Percentiles rank a stretch among this genome's conserved stretches.
These are phyloP conservation scores for Termitomyces sp. DNA, from an alignment of 1,284 basidiomycete genomes.

Conservation along the genomic window DNA sequence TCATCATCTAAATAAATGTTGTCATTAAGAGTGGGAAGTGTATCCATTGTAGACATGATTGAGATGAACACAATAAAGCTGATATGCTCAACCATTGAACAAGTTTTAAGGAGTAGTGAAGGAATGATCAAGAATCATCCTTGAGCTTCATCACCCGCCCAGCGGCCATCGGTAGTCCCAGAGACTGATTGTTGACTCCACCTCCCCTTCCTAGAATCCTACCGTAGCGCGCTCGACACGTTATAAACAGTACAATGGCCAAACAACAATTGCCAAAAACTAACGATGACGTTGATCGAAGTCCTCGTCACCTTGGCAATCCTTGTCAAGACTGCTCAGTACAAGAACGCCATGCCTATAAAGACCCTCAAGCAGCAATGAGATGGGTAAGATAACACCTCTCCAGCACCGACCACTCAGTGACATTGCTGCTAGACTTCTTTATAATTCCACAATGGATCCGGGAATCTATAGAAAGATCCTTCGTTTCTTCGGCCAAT, in stretches of 20 bases:
- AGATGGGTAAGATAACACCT: no score
- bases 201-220: no score
- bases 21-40: background rate
- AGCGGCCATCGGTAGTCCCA: no score
- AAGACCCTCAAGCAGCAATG: background rate
- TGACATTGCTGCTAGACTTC: background rate
- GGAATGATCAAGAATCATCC: conserved; percentile 5
- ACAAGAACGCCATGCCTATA: background rate
- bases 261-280: background rate
- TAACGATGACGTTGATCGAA: background rate
- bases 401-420: background rate
- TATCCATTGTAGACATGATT: background rate
- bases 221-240: no score
- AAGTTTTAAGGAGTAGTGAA: conserved; percentile 1
- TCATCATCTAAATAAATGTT: background rate
- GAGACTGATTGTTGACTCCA: no score
- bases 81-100: conserved; percentile 6
- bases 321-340: background rate
- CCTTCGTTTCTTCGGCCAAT: background rate
- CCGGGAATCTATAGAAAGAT: background rate
- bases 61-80: background rate
- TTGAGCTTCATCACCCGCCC: no score
- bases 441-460: background rate
- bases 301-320: background rate
- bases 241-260: no score